Evolutionary conservation across 2,329 filamentous ascomycete species (phyloP).

Genomic region (Helminthosporium solani): DNA sequence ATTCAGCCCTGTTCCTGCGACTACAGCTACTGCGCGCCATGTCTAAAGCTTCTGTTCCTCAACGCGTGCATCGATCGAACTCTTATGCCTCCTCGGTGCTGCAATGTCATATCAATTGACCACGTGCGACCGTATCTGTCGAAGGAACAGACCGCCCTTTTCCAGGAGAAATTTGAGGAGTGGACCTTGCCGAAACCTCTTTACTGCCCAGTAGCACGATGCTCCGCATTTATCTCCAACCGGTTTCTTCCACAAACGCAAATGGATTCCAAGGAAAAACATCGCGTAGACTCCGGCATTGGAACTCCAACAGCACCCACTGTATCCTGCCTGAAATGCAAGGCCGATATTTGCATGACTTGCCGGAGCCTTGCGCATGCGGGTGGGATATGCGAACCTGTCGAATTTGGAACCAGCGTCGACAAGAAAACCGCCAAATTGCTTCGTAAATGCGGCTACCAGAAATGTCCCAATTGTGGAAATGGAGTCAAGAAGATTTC

Average conservation of each 20-base stretch:
- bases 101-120: conserved; percentile 46
- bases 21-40: conserved; percentile 37
- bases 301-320: conserved; percentile 22
- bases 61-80: conserved; percentile 42
- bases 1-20: conserved; percentile 38
- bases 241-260: conserved; percentile 19
- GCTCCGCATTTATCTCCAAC: conserved; percentile 50
- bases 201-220: conserved; percentile 52
- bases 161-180: conserved; percentile 50
- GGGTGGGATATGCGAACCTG: conserved; percentile 36
- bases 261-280: conserved; percentile 16
- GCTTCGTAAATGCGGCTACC: conserved; percentile 49
- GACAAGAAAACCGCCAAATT: conserved; percentile 41
- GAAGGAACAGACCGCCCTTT: conserved; percentile 39
- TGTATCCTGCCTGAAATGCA: conserved; percentile 50
- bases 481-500: conserved; percentile 51
- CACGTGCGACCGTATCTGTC: conserved; percentile 40
- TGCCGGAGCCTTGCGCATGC: conserved; percentile 49
- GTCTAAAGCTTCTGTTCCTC: conserved; percentile 46
- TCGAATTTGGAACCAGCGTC: conserved; percentile 32
- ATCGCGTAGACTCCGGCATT: conserved; percentile 26
- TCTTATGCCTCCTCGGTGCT: conserved; percentile 52
- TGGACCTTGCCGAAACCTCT: conserved; percentile 48
- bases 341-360: conserved; percentile 44
- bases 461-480: conserved; percentile 52